Base-by-base conservation (phyloP, 331 rosid genomes). In the Telfairia occidentalis region DNA sequence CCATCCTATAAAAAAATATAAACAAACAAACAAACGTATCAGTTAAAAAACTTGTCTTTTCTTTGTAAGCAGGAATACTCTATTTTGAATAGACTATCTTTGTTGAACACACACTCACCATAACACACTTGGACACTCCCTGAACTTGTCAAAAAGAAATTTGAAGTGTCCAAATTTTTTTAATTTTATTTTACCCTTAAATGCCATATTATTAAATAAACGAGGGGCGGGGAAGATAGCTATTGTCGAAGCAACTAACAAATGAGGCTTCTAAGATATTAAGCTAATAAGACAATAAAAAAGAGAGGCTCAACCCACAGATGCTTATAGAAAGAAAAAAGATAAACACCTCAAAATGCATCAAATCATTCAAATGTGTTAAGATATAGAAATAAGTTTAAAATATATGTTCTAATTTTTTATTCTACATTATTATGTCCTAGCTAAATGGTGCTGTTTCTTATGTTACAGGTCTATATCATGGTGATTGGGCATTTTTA, bases 1-100 rank as follows among this genome's bases (percentile, higher is more conserved):
- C 96, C 53, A 87, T 82, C 90, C 98, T 94, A 80, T 43, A 81
- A 30, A 81, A 76, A 48, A 50, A 37, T 28, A 34, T 26, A 55
- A 13, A 45, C 11, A 74, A 29, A 42, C 43, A 57, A 30, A 10
- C 30, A 60, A 59, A 23, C 5, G 18, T 24, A 71, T 46, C 16
- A 18, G 5, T 46, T 40, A 8, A 37, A 37, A 64, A n/a, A n/a
- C 30, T 37, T 64, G 49, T 37, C 7, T 38, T 19, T 19, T 64
- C 29, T n/a, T n/a, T 0, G 71, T 19, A 63, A 63, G 71, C 8
- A n/a, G 48, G 7, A 5, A n/a, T 4, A 35, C 49, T 34, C 15
- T 19, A 37, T 64, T 64, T 37, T 35, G 37, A 64, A 49, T 28
- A 21, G 30, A 64, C 50, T 64, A 32, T 18, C 40, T 10, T 63